Conservation (phyloP, 148 eudicot genomes). For the Cornus kousa region DNA sequence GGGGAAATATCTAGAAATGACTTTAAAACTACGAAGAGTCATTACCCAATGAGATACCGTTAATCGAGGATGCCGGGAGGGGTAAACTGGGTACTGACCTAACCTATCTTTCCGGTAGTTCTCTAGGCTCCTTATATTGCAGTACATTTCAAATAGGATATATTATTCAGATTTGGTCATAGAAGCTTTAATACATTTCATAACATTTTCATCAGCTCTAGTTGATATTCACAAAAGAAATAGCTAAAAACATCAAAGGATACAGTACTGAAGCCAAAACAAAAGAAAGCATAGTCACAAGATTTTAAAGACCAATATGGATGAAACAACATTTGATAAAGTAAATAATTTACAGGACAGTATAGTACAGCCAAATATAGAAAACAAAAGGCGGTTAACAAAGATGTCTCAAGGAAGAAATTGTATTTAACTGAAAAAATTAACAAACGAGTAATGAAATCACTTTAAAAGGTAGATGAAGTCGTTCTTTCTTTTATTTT, state of each 20-base stretch:
- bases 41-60: too few species aligned
- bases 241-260: background rate
- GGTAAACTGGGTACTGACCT: too few species aligned
- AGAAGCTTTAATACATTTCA: background rate
- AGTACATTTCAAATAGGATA: background rate
- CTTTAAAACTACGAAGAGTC: too few species aligned
- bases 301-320: background rate
- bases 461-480: background rate
- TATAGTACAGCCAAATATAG: background rate
- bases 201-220: background rate
- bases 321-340: background rate
- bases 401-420: background rate
- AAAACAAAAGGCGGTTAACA: too few species aligned
- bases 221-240: too few species aligned
- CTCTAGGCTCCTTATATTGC: too few species aligned
- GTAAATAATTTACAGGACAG: background rate
- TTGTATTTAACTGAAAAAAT: background rate
- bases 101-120: too few species aligned
- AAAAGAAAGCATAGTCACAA: background rate
- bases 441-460: background rate
- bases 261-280: background rate
- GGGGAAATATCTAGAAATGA: too few species aligned
- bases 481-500: too few species aligned
- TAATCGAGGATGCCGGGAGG: too few species aligned
- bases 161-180: background rate